Conservation (phyloP, 768 basidiomycete species). For the Atractiella rhizophila region DNA sequence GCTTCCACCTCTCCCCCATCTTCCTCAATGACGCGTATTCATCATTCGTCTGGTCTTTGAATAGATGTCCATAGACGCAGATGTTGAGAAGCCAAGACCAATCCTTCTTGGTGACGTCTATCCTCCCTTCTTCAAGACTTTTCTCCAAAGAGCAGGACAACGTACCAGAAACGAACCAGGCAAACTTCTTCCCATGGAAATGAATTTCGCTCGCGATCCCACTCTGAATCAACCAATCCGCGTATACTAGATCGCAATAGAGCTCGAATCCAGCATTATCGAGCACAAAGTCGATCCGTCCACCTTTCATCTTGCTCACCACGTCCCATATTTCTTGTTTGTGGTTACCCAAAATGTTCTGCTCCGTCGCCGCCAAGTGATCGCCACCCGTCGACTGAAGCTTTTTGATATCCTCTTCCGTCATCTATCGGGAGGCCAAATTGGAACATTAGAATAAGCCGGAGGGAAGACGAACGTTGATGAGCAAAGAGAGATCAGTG, state of each 20-base stretch:
- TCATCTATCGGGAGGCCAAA: conserved; percentile 30
- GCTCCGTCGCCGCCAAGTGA: conserved; percentile 76
- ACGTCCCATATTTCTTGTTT: conserved; percentile 44
- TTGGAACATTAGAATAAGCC: not conserved
- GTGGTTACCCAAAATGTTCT: conserved; percentile 82
- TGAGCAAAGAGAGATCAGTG: conserved; percentile 75
- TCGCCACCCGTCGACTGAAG: conserved; percentile 95
- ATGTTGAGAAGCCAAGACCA: conserved; percentile 78
- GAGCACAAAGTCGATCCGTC: conserved; percentile 52
- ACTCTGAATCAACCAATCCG: conserved; percentile 79
- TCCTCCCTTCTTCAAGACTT: conserved; percentile 18
- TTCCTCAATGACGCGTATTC: conserved; percentile 57
- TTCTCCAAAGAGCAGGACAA: not conserved
- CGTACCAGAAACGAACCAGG: conserved; percentile 43
- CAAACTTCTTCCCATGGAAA: conserved; percentile 87
- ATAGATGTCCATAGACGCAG: conserved; percentile 76
- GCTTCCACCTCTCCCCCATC: conserved; percentile 71
- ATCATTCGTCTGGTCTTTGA: conserved; percentile 51
- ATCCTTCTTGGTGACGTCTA: conserved; percentile 75
- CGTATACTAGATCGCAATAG: conserved; percentile 24
- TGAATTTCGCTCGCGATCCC: conserved; percentile 59
- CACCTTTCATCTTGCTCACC: conserved; percentile 45
- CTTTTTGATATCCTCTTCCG: conserved; percentile 84
- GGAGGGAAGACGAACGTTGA: conserved; percentile 29
- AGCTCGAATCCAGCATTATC: conserved; percentile 60